Conservation (phyloP, 148 eudicot genomes). For the Arbutus unedo region DNA sequence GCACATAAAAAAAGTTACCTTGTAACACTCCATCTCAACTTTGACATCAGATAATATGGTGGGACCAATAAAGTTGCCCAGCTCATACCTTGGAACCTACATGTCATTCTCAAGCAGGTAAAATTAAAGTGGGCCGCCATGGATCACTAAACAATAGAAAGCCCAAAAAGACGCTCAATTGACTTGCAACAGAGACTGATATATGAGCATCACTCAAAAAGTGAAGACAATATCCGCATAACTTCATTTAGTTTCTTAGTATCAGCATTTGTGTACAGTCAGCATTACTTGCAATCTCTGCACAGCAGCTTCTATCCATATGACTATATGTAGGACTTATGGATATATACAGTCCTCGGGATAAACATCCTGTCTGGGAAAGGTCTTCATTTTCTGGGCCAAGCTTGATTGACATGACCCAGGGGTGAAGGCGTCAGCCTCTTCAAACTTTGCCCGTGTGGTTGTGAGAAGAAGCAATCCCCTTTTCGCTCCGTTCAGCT, state of each 20-base stretch:
- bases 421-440: neutral
- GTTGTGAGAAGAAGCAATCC: neutral
- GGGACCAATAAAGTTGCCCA: conserved; percentile 77
- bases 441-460: neutral
- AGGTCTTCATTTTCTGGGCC: neutral
- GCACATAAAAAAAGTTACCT: conserved; percentile 26
- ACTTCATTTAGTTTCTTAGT: neutral
- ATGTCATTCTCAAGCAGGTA: conserved; percentile 11
- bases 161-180: neutral
- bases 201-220: neutral
- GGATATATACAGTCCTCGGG: neutral
- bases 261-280: neutral
- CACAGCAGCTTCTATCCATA: neutral
- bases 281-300: neutral
- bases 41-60: conserved; percentile 57
- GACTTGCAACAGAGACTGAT: neutral
- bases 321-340: neutral
- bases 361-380: neutral
- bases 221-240: neutral
- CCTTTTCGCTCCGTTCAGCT: no score
- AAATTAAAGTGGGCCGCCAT: neutral
- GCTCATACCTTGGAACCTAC: conserved; percentile 57
- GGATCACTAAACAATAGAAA: conserved; percentile 3
- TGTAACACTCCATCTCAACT: conserved; percentile 57
- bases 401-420: neutral